Base-by-base conservation (phyloP, 2,329 filamentous ascomycete species). In the Talaromyces sp. region DNA sequence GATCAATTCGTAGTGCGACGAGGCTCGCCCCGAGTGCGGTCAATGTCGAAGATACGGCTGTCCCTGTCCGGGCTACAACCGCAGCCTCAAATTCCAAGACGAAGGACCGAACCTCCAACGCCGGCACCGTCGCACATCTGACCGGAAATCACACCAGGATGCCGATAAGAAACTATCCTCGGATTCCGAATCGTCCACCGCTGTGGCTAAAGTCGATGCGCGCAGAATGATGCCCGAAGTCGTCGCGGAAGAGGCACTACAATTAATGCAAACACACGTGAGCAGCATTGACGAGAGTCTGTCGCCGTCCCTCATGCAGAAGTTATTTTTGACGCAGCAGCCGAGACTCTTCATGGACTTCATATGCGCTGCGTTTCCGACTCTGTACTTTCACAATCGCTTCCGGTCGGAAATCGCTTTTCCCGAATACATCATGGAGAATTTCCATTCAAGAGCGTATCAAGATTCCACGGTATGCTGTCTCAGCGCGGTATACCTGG, bases 81-180 rank as follows among this genome's bases (percentile, higher is more conserved):
- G 69, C 31, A 66, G 70, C 59, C 67, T 75, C 54, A 71, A 73
- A 54, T 74, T 75, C 31, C 72, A 73, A 47, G 72, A 78, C 67
- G 73, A 77, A 68, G 71, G 68, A 43, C 70, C 69, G 24, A 72
- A 70, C 50, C 66, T 76, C 43, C 70, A 70, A 27, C 68, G 72
- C 58, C 69, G 69, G 41, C 74, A 67, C 71, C 64, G 56, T 41
- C 54, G 54, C 47, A 49, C 60, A 22, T 62, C 52, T 13, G 50
- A 49, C 37, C 62, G 50, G 22, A 60, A 37, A 33, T 33, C 39
- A 31, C 74, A 73, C 60, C 66, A 67, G n/a, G 60, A 47, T 50
- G 59, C 31, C 37, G 59, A 56, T 37, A 58, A 54, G 27, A 58
- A 47, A 16, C 4, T 3, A 24, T 59, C 59, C 8, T 19, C 50